Evolutionary conservation across 768 basidiomycete species (phyloP), one percentile per base, ranked within the genome.

Genomic region (Hericium rajendrae): DNA sequence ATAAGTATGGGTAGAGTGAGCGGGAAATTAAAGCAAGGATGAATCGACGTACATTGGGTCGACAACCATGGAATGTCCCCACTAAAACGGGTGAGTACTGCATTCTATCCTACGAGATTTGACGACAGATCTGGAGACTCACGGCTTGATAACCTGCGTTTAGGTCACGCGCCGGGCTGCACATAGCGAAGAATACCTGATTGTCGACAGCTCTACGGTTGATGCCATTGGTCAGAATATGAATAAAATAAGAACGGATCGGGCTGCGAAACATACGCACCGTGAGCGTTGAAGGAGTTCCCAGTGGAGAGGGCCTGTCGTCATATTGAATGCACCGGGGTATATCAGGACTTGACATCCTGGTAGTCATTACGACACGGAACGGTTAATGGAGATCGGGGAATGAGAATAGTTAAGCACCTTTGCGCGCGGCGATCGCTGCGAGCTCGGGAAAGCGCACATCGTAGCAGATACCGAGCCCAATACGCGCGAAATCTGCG

Each of bases 251-350:
- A 41, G 22, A 3, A 26, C 26, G 5, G 26, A 3, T 26, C 26
- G 26, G 48, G 28, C 18, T n/a, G 53, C 53, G 18, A 54, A 26
- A 53, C 24, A 37, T 54, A 37, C 48, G 53, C 66, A 88, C 91
- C 93, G 76, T 56, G 86, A 85, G 52, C 89, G 80, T 66, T 91
- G 90, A 20, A 99, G 77, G 3, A 99, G 75, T 64, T 94, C 90
- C 97, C 97, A 99, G 69, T 98, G 93, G 50, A 97, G 73, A 1
- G 94, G 94, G 0, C 97, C 97, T 0, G 97, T 98, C 3, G 94
- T 97, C 65, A 83, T 73, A 68, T 97, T 99, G 80, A 99, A 98
- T 13, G 97, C 97, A 11, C 85, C 83, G 0, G 97, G 97, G 70
- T 97, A 97, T 54, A 97, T 80, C 63, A 97, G 80, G 8, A 89